Evolutionary conservation across 139 green algal species (phyloP).

Genomic region (Coelastrella sp.): DNA sequence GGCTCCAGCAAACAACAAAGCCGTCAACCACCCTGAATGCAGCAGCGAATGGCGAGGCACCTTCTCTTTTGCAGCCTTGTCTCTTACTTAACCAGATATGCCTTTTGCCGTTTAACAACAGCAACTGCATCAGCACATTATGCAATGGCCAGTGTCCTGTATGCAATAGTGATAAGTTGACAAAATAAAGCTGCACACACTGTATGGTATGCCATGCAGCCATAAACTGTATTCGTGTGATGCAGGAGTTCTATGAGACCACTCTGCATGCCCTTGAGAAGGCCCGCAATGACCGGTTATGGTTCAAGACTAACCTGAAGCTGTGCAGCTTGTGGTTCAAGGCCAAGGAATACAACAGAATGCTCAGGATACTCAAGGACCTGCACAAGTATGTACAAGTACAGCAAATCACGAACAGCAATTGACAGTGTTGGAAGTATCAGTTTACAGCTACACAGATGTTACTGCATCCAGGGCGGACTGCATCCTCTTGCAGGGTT

Average conservation of each 20-base stretch:
- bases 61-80: no score
- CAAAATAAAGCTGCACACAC: neutral
- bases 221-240: neutral
- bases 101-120: no score
- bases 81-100: no score
- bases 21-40: no score
- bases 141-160: no score
- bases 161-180: no score
- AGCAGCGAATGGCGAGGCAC: no score
- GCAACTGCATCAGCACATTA: no score
- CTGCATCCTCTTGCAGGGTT: no score
- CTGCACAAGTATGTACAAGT: conserved; percentile 80
- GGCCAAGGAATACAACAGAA: conserved; percentile 78
- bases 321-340: conserved; percentile 93
- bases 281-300: conserved; percentile 96
- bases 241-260: conserved; percentile 94
- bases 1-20: no score
- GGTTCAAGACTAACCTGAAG: conserved; percentile 99
- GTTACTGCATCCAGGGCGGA: no score
- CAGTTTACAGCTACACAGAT: no score
- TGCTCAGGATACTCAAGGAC: conserved; percentile 85
- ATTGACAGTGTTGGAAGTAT: neutral
- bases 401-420: neutral
- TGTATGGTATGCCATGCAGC: neutral
- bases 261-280: conserved; percentile 91